Conservation (phyloP, 1,284 basidiomycete genomes). For the Papiliotrema flavescens region DNA sequence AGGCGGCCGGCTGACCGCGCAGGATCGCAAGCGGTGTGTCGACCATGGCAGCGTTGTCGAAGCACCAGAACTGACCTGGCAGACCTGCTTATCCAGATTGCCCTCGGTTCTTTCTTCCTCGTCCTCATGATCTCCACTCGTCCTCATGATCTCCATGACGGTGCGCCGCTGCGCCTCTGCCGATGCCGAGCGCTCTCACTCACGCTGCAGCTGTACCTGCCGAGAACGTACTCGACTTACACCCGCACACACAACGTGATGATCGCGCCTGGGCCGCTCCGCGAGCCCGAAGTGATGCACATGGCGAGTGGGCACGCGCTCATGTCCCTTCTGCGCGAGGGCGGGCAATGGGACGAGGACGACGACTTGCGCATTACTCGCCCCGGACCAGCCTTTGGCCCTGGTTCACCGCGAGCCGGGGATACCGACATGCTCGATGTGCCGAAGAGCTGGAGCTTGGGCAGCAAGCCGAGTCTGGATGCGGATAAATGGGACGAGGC, state of each 20-base stretch:
- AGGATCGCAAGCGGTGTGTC: neutral
- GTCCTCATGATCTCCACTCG: slow-evolving; percentile 19
- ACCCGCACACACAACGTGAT: slow-evolving; percentile 13
- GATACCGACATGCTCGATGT: neutral
- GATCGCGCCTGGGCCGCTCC: slow-evolving; percentile 14
- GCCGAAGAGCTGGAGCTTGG: neutral
- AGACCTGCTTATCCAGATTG: slow-evolving; percentile 15
- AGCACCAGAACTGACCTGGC: neutral
- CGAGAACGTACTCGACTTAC: slow-evolving; percentile 10
- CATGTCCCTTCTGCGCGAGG: slow-evolving; percentile 33
- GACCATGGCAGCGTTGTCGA: too few species aligned
- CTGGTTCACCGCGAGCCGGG: too few species aligned
- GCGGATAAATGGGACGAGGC: neutral
- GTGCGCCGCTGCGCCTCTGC: slow-evolving; percentile 6
- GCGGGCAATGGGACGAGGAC: slow-evolving; percentile 30
- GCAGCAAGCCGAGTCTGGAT: neutral
- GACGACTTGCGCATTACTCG: slow-evolving; percentile 11
- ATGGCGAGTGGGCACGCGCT: slow-evolving; percentile 20
- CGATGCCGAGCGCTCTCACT: neutral
- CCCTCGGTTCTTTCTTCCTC: slow-evolving; percentile 23
- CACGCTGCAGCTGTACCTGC: neutral
- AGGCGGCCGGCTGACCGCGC: neutral
- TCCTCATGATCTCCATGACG: slow-evolving; percentile 16
- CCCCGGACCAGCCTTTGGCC: too few species aligned
- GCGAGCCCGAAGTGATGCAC: neutral